Base-by-base conservation (phyloP, 2,329 filamentous ascomycete genomes). In the Epichloe aotearoae region DNA sequence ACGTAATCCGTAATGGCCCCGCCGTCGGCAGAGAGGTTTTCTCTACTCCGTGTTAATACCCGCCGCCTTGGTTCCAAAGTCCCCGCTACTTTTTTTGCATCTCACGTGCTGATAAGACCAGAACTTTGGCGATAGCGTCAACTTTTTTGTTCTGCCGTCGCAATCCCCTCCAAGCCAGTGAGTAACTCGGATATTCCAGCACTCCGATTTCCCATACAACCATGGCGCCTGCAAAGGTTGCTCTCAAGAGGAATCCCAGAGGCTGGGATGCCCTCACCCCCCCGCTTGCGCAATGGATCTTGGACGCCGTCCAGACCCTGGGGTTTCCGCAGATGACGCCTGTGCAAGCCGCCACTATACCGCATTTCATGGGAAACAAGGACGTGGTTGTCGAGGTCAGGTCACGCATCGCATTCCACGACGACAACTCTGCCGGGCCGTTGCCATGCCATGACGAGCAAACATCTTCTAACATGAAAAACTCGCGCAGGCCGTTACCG, bases 261-360 rank as follows among this genome's bases (percentile, higher is more conserved):
- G 73, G 72, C 42, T 73, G 70, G 70, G 62, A 64, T 49, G 57
- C 60, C 5, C 63, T 72, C 30, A 64, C 62, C 8, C 68, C 69
- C 14, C 61, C 64, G 4, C 61, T 73, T n/a, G 61, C 67, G 34
- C 62, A 66, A 79, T 97, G 90, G 88, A 81, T 93, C 51, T 73
- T 93, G 50, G 87, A 94, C 57, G 89, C 88, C 53, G 82, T 94
- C 46, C 75, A 82, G 47, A 80, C 83, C 56, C 91, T 93, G 83
- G 88, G 88, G 54, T 95, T 95, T 67, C 72, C 76, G 55, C 83
- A 85, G 64, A 90, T 93, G 76, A 96, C 90, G 3, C 91, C 91
- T 1, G 90, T 96, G n/a, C 91, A 97, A 69, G 88, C 90, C 43
- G 91, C 88, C 53, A 85, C 88, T 4, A 85, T 96, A 57, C 88